phyloP scores from a whole-genome alignment of 352 stramenopile species.

The Phytophthora rubi region DNA sequence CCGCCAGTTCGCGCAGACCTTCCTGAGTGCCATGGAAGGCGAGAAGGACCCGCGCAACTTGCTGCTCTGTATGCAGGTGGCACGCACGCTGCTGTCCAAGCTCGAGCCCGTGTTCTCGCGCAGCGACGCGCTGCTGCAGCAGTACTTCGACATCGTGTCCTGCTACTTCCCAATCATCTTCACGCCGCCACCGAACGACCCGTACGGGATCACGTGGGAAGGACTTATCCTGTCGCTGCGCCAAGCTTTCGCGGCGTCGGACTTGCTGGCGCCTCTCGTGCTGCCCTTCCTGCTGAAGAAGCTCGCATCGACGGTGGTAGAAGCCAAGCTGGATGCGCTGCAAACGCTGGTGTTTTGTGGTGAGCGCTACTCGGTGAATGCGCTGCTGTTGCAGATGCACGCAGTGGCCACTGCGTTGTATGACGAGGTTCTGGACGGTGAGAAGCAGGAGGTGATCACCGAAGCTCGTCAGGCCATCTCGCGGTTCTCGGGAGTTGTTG shows the following conservation, averaged over 20 bases:
- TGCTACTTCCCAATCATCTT: conserved; percentile 95
- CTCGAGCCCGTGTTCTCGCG: conserved; percentile 69
- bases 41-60: conserved; percentile 92
- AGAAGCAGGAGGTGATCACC: conserved; percentile 83
- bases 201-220: conserved; percentile 91
- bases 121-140: conserved; percentile 72
- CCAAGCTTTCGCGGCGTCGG: conserved; percentile 76
- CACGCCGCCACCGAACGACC: conserved; percentile 89
- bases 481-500: conserved; percentile 67
- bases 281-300: conserved; percentile 92
- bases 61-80: conserved; percentile 79
- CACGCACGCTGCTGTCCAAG: conserved; percentile 60
- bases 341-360: conserved; percentile 87
- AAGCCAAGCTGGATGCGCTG: conserved; percentile 83
- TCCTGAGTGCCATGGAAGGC: conserved; percentile 87
- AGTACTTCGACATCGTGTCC: conserved; percentile 91
- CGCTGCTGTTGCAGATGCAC: conserved; percentile 76
- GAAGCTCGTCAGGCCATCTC: conserved; percentile 68
- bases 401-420: conserved; percentile 73
- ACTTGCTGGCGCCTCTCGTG: conserved; percentile 80
- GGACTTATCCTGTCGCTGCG: conserved; percentile 83
- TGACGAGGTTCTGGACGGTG: conserved; percentile 84
- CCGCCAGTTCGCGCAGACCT: conserved; percentile 67
- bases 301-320: conserved; percentile 72
- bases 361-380: conserved; percentile 81